A percentile compares a stretch with the other conserved stretches of the same genome.
Evolutionary conservation across 2,329 filamentous ascomycete genomes (phyloP).

Genomic region (Paraconiothyrium brasiliense): DNA sequence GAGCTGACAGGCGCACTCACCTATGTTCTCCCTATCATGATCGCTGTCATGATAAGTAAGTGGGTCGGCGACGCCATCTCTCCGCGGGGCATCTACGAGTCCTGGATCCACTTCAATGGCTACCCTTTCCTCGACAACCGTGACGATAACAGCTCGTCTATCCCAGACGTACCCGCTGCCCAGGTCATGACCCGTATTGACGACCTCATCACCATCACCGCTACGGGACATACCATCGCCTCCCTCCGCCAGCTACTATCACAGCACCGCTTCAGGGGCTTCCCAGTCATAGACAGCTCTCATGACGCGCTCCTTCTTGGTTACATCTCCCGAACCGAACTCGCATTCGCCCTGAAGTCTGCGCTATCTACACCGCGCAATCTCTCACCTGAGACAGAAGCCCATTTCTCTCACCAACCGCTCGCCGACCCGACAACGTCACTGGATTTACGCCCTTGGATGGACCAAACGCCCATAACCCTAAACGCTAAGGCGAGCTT

Average conservation of each 20-base stretch:
- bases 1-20: conserved; percentile 95
- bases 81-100: conserved; percentile 93
- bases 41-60: conserved; percentile 97
- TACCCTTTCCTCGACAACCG: conserved; percentile 96
- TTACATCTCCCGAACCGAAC: conserved; percentile 92
- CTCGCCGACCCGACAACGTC: conserved; percentile 76
- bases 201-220: conserved; percentile 87
- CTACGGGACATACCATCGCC: conserved; percentile 86
- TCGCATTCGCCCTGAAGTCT: conserved; percentile 79
- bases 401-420: conserved; percentile 84
- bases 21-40: conserved; percentile 98
- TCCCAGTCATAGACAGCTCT: conserved; percentile 85
- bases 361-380: conserved; percentile 66
- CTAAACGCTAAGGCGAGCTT: conserved; percentile 79
- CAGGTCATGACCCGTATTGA: conserved; percentile 94
- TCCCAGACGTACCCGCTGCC: conserved; percentile 85
- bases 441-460: conserved; percentile 93
- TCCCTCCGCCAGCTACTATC: conserved; percentile 76
- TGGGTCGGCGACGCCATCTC: conserved; percentile 98
- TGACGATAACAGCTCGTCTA: conserved; percentile 68
- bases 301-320: conserved; percentile 83
- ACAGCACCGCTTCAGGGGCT: conserved; percentile 83
- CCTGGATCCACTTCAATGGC: conserved; percentile 95
- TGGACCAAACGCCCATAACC: conserved; percentile 98
- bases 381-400: conserved; percentile 76